Percentiles rank a stretch among this genome's conserved stretches.
phyloP scores from a whole-genome alignment of 108 stramenopile species.

The Pelagomonas calceolata region DNA sequence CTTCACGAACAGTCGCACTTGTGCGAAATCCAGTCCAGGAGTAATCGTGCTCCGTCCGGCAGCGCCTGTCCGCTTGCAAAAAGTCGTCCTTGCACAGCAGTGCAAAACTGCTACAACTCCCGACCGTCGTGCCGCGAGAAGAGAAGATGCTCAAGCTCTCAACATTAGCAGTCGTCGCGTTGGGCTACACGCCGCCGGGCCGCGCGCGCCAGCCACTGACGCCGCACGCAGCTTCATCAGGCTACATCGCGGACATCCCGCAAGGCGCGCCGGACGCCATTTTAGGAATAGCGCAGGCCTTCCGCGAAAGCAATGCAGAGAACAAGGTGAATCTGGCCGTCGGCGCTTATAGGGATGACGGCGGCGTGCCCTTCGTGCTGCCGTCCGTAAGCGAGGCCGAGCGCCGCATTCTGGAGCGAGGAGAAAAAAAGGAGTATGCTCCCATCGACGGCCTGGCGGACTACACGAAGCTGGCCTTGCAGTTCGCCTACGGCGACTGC shows the following conservation, averaged over 20 bases:
- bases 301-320: conserved; percentile 10
- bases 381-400: conserved; percentile 80
- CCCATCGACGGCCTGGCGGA: conserved; percentile 77
- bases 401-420: conserved; percentile 45
- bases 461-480: conserved; percentile 65
- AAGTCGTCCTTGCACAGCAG: too few species aligned
- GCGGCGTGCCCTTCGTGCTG: conserved; percentile 84
- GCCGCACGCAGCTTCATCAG: too few species aligned
- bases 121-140: too few species aligned
- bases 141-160: too few species aligned
- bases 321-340: conserved; percentile 75
- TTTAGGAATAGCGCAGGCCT: conserved; percentile 87
- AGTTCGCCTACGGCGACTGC: conserved; percentile 84
- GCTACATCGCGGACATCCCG: conserved; percentile 31
- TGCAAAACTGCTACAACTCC: too few species aligned
- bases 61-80: too few species aligned
- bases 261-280: conserved; percentile 90
- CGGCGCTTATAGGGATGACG: conserved; percentile 82
- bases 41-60: too few species aligned
- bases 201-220: too few species aligned
- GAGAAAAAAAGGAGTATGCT: conserved; percentile 43
- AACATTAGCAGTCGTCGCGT: too few species aligned
- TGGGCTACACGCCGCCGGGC: too few species aligned
- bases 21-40: too few species aligned
- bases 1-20: too few species aligned